Evolutionary conservation across 2,329 filamentous ascomycete genomes (phyloP), one percentile per base, ranked within the genome.

Genomic region (Phialophora chinensis): DNA sequence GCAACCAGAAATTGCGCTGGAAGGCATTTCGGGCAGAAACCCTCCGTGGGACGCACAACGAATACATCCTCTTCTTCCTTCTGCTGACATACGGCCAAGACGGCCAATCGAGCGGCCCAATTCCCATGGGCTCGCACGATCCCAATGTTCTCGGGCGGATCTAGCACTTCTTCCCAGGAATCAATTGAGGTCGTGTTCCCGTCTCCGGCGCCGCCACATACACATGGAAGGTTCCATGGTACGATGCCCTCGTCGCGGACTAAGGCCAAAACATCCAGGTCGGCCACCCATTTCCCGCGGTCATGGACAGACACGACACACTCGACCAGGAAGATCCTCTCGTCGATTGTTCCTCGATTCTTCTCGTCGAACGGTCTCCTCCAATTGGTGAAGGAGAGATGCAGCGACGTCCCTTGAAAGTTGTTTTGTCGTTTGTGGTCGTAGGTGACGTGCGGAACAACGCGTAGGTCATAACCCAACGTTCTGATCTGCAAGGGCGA

Each of bases 281-380:
- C 72, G 8, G 63, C 72, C 3, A 74, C 66, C 72, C 71, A 73
- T 23, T 68, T 49, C 3, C 69, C 70, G 8, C 49, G 14, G 29
- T 73, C 72, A 38, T 66, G 64, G 1, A 72, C 71, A n/a, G 72
- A 74, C 20, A 73, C 35, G 1, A 74, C 25, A 1, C 65, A 60
- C 59, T 73, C 72, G 6, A 74, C 11, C 12, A 68, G 25, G 42
- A 49, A 67, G n/a, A 62, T 56, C 52, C 69, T 67, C 4, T 29
- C 25, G 31, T 69, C 69, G 31, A 57, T 56, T 17, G 23, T 42
- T 42, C 65, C 62, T 17, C 42, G 23, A 17, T 42, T 14, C 5
- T 42, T 38, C 14, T 27, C 25, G 14, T 58, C 25, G 17, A 71
- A 29, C 12, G 70, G 69, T 8, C 65, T 12, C 5, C 14, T 63